Evolutionary conservation across 2,329 filamentous ascomycete species (phyloP), one percentile per base, ranked within the genome.

Genomic region (Escovopsis sp.): DNA sequence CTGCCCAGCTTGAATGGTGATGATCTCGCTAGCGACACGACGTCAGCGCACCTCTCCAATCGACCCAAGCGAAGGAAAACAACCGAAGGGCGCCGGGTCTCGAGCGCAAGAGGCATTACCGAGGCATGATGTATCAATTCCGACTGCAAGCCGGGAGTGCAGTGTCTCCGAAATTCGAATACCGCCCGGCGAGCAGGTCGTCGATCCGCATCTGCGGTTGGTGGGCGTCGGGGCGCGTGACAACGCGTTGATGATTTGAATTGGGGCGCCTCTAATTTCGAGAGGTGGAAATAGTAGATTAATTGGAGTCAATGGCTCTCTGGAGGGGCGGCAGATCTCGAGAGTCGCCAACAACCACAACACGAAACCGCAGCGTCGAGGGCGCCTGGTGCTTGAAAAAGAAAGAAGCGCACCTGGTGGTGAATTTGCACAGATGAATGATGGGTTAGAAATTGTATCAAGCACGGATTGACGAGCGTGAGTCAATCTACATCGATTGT

Each of bases 1-100:
- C 67, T 96, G 91, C 75, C 91, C 91, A 51, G 93, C 89, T 68
- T 98, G 91, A 56, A 98, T 83, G 48, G 93, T 98, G 65, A 98
- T 98, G 57, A 98, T 98, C 76, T 98, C 91, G 66, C 91, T 95
- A 43, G 23, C n/a, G 23, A 32, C 28, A 32, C 26, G 9, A 23
- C 7, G 38, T 46, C 18, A 51, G 43, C 32, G 2, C 15, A 38
- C 2, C 32, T 15, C 28, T 6, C 36, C 15, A 38, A 30, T 38
- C 40, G 10, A 44, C 39, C 47, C 45, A 38, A 26, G 48, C 45
- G 39, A 11, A 32, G 28, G 11, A 32, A 40, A 42, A 51, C 51
- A 50, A 15, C 15, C 15, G 15, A 45, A 49, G 44, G 44, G 45
- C 34, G 18, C 8, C 12, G 23, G 10, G 26, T 15, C 15, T 12